Percentiles rank a stretch among this genome's conserved stretches.
These are phyloP conservation scores for Flammula alnicola DNA, from an alignment of 1,284 basidiomycete genomes.

Conservation along the genomic window DNA sequence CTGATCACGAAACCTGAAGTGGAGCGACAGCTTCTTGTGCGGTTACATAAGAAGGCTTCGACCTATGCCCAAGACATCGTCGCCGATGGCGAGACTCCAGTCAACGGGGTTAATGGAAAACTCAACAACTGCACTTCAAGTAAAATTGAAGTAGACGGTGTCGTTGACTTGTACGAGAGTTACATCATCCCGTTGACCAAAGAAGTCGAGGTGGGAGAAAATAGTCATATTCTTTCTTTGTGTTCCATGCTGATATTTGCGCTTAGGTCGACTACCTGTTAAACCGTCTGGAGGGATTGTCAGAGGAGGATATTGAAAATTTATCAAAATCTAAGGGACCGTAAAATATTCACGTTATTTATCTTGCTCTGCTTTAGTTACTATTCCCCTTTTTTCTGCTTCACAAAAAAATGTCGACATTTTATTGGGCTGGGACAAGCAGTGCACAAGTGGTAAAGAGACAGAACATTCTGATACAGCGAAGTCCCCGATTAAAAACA, in stretches of 20 bases:
- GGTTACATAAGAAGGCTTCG: conserved; percentile 89
- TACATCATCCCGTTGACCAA: conserved; percentile 98
- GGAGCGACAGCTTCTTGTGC: conserved; percentile 84
- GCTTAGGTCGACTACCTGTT: conserved; percentile 90
- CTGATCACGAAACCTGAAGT: conserved; percentile 98
- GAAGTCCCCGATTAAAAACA: no score
- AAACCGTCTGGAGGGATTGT: conserved; percentile 81
- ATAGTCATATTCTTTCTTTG: neutral
- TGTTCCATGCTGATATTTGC: conserved; percentile 9
- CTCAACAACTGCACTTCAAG: conserved; percentile 35
- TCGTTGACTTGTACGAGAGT: conserved; percentile 91
- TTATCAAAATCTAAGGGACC: conserved; percentile 39
- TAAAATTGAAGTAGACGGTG: conserved; percentile 93
- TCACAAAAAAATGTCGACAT: neutral
- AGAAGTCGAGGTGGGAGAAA: conserved; percentile 85
- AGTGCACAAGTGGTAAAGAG: no score
- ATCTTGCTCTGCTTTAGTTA: conserved; percentile 8
- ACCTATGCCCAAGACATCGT: conserved; percentile 94
- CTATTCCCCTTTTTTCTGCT: neutral
- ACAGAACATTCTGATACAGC: no score
- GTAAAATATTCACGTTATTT: conserved; percentile 8
- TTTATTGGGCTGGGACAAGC: no score
- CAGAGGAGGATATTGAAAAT: conserved; percentile 77
- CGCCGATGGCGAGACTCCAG: conserved; percentile 64
- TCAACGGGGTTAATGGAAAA: conserved; percentile 28